Conservation (phyloP, 208 protist species). For the Wallacemonas sp. region DNA sequence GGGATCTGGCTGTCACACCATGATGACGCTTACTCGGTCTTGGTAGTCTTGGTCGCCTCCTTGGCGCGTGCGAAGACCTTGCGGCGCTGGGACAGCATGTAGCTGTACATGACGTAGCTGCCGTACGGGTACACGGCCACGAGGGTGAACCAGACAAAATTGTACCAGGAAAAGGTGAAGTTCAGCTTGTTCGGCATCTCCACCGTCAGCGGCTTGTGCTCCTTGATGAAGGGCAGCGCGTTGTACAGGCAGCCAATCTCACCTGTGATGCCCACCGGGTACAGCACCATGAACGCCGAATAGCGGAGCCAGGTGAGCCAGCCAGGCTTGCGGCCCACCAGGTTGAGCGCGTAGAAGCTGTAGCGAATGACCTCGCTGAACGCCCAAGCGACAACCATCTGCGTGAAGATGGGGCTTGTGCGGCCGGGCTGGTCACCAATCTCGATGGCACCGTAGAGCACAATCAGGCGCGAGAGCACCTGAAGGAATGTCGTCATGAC, state of each 20-base stretch:
- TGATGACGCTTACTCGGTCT: constrained; percentile 13
- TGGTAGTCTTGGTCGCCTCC: constrained; percentile 10
- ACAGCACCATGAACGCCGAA: constrained; percentile 88
- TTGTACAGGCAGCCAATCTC: constrained; percentile 84
- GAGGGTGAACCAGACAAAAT: constrained; percentile 64
- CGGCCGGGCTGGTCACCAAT: constrained; percentile 53
- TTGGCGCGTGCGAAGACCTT: constrained; percentile 52
- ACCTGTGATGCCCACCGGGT: constrained; percentile 87
- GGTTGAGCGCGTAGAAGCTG: constrained; percentile 76
- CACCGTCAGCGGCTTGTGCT: constrained; percentile 59
- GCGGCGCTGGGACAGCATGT: constrained; percentile 87
- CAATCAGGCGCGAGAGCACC: constrained; percentile 80
- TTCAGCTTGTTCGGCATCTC: constrained; percentile 83
- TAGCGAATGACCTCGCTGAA: constrained; percentile 90
- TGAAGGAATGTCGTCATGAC: constrained; percentile 85
- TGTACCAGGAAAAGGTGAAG: constrained; percentile 80
- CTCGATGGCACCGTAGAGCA: constrained; percentile 77
- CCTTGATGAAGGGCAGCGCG: constrained; percentile 63
- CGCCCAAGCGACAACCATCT: constrained; percentile 86
- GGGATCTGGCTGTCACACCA: neutral
- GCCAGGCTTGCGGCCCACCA: constrained; percentile 34
- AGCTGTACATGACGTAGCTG: constrained; percentile 86
- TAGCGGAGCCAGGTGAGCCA: constrained; percentile 87
- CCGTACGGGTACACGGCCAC: constrained; percentile 75
- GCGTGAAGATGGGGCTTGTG: constrained; percentile 44